Percentiles rank a stretch among this genome's conserved stretches.
Evolutionary conservation across 306 rosid genomes (phyloP).

Genomic region (Cicer pinnatifidum): DNA sequence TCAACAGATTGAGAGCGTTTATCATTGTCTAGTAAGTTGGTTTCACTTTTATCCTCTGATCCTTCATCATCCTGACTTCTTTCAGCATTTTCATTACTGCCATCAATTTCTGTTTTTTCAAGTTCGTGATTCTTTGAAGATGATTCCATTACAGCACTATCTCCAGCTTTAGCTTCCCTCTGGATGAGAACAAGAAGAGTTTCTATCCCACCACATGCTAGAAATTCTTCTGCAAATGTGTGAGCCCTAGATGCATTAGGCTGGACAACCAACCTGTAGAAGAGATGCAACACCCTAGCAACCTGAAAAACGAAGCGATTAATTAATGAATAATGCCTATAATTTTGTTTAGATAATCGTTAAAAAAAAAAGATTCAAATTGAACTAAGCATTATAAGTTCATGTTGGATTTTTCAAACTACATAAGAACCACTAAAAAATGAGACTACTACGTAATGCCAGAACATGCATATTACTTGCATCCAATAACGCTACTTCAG

Average conservation of each 20-base stretch:
- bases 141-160: slow-evolving; percentile 57
- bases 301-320: slow-evolving; percentile 63
- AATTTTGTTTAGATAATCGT: slow-evolving; percentile 18
- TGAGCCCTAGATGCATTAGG: slow-evolving; percentile 91
- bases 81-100: slow-evolving; percentile 50
- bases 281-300: slow-evolving; percentile 92
- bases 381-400: slow-evolving; percentile 29
- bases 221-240: slow-evolving; percentile 88
- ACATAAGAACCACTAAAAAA: slow-evolving; percentile 35
- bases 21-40: slow-evolving; percentile 52
- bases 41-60: slow-evolving; percentile 52
- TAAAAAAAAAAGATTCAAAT: not conserved
- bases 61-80: slow-evolving; percentile 54
- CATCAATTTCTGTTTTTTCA: slow-evolving; percentile 50
- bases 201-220: slow-evolving; percentile 92
- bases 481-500: slow-evolving; percentile 9
- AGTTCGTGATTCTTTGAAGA: slow-evolving; percentile 48
- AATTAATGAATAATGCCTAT: slow-evolving; percentile 26
- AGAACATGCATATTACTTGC: slow-evolving; percentile 35
- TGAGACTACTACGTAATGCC: slow-evolving; percentile 4
- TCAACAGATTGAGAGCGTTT: slow-evolving; percentile 55
- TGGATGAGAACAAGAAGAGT: slow-evolving; percentile 95
- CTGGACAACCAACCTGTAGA: slow-evolving; percentile 93
- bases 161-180: slow-evolving; percentile 89
- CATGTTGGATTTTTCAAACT: slow-evolving; percentile 24